A percentile compares a stretch with the other conserved stretches of the same genome.
Conservation (phyloP, 257 asterid genomes). For the Cruciata laevipes region DNA sequence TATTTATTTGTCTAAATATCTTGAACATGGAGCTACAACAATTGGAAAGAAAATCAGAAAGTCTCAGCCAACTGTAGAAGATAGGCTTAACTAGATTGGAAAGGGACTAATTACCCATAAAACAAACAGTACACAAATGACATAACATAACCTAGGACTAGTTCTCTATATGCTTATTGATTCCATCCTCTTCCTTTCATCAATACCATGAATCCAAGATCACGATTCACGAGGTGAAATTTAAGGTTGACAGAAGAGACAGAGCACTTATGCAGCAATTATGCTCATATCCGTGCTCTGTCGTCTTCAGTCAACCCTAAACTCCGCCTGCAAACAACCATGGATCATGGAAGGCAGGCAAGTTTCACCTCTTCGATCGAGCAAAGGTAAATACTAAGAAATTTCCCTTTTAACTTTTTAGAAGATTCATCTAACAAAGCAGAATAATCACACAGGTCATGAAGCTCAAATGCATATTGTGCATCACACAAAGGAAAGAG, state of each 20-base stretch:
- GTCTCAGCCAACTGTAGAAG: neutral
- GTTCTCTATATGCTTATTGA: neutral
- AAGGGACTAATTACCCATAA: neutral
- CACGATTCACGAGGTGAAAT: neutral
- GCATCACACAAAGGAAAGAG: neutral
- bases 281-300: constrained; percentile 27
- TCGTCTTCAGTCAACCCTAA: constrained; percentile 31
- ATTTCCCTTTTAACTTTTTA: too few relatives aligned
- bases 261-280: constrained; percentile 35
- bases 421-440: neutral
- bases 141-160: neutral
- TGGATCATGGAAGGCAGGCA: neutral
- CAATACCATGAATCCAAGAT: neutral
- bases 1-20: neutral
- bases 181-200: neutral
- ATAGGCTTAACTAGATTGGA: neutral
- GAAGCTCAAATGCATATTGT: neutral
- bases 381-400: neutral
- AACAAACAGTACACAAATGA: neutral
- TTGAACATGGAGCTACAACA: neutral
- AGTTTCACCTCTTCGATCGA: neutral
- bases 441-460: neutral
- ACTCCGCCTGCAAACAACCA: neutral
- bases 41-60: neutral
- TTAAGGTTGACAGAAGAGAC: constrained; percentile 44